Percentiles rank a stretch among this genome's conserved stretches.
Evolutionary conservation across 1,284 basidiomycete species (phyloP).

Genomic region (Violaceomyces palustris): DNA sequence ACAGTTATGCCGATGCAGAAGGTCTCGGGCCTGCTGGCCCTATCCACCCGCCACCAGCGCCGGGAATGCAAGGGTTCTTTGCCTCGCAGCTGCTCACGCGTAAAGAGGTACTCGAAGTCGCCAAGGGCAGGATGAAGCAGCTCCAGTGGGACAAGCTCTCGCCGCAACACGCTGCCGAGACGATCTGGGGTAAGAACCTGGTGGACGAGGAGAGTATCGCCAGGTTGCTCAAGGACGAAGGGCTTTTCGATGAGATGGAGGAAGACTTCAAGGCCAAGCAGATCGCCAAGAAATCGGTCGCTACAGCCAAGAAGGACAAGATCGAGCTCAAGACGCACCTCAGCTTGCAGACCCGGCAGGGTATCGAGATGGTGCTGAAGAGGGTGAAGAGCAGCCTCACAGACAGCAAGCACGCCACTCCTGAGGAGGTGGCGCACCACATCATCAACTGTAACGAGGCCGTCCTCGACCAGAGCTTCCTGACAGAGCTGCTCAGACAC

Average conservation of each 20-base stretch:
- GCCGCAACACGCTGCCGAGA: slow-evolving; percentile 50
- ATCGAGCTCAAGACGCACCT: slow-evolving; percentile 52
- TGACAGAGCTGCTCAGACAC: slow-evolving; percentile 49
- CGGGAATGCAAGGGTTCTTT: slow-evolving; percentile 61
- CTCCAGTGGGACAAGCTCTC: slow-evolving; percentile 88
- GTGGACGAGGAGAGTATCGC: slow-evolving; percentile 34
- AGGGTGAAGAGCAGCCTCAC: slow-evolving; percentile 18
- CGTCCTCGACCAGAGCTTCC: slow-evolving; percentile 49
- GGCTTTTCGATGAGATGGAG: slow-evolving; percentile 94
- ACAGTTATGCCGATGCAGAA: slow-evolving; percentile 22
- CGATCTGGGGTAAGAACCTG: slow-evolving; percentile 43
- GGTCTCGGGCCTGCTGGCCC: slow-evolving; percentile 42
- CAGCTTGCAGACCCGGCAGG: slow-evolving; percentile 36
- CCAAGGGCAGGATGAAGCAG: slow-evolving; percentile 91
- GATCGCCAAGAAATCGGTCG: slow-evolving; percentile 57
- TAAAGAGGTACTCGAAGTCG: slow-evolving; percentile 79
- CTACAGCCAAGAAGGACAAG: slow-evolving; percentile 53
- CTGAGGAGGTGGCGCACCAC: slow-evolving; percentile 50
- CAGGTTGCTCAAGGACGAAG: slow-evolving; percentile 51
- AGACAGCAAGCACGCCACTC: slow-evolving; percentile 46
- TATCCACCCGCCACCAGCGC: slow-evolving; percentile 47
- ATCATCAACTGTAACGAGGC: slow-evolving; percentile 50
- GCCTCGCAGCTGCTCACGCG: slow-evolving; percentile 52
- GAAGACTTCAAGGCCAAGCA: slow-evolving; percentile 97
- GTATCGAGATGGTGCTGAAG: slow-evolving; percentile 39